Evolutionary conservation across 1,284 basidiomycete genomes (phyloP), one percentile per base, ranked within the genome.

Genomic region (Ustilago sp.): DNA sequence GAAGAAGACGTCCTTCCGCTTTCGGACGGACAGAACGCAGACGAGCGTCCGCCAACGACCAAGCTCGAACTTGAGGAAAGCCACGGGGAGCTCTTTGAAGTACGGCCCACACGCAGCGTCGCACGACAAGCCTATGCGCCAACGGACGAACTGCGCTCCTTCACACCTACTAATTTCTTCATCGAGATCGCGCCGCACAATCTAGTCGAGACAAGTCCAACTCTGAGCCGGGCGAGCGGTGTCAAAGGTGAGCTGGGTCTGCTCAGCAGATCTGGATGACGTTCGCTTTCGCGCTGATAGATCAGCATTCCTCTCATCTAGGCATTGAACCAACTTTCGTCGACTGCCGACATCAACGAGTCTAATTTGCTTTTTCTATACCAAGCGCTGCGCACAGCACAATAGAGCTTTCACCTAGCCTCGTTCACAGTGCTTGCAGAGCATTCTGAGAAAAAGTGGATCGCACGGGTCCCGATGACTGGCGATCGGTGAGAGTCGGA

Each of bases 1-100:
- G 47, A 61, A 32, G 38, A 53, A 28, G 64, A 66, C 34, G 43
- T 35, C 19, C 48, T 13, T 15, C 34, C 45, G 19, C 48, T 32
- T 13, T 28, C 15, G 48, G 15, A 50, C 3, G 11, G 11, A 32
- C 31, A 50, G 2, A 4, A 9, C 4, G 11, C 9, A 5, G 12
- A 32, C 8, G 8, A 28, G 11, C 1, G 31, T 2, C 48, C 48
- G 15, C 28, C 48, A 19, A 32, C 28, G 5, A 31, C 48, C 8
- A 50, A 17, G 15, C 28, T 17, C 28, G 31, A 50, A 32, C 15
- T 50, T 23, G 48, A 50, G 28, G 12, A 32, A 4, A 5, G 5
- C 17, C 9, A 19, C 6, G 3, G 13, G 12, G 8, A 31, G 34
- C 12, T 36, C 23, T n/a, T 23, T 7, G 23, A 15, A n/a, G 32